Evolutionary conservation across 257 asterid genomes (phyloP).

Genomic region (Fraxinus pennsylvanica): DNA sequence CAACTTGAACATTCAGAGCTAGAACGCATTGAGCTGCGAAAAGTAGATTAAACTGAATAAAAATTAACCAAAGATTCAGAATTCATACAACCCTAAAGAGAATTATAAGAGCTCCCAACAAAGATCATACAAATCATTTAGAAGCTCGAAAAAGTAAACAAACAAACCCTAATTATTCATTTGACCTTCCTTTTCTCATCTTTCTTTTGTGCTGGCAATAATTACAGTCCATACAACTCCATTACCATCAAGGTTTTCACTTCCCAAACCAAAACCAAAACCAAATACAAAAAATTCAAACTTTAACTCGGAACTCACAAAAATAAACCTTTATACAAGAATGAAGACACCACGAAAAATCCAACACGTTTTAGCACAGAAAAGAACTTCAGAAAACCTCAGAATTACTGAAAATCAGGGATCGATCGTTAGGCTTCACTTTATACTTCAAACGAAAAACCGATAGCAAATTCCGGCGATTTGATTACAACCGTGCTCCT

Average conservation of each 20-base stretch:
- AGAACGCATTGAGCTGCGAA: neutral
- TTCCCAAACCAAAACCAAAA: neutral
- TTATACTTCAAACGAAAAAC: constrained; percentile 21
- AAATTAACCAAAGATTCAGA: neutral
- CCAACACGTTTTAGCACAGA: neutral
- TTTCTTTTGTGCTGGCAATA: neutral
- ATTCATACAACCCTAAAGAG: neutral
- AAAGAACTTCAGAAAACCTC: constrained; percentile 7
- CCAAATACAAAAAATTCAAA: neutral
- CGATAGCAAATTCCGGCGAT: constrained; percentile 21
- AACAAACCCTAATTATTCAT: constrained; percentile 23
- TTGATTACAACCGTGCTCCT: constrained; percentile 26
- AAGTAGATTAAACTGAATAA: neutral
- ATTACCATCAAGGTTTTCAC: constrained; percentile 21
- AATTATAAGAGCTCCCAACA: constrained; percentile 3
- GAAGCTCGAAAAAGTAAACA: constrained; percentile 8
- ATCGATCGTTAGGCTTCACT: constrained; percentile 56
- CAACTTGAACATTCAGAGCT: neutral
- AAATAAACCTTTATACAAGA: constrained; percentile 1
- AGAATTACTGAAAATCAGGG: constrained; percentile 21
- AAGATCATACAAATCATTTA: neutral
- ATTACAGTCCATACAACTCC: constrained; percentile 13
- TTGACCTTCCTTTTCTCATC: constrained; percentile 3
- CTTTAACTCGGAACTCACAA: constrained; percentile 8
- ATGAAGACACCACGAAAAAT: neutral